Conservation (phyloP, 1,284 basidiomycete species). For the Ganoderma meredithae region DNA sequence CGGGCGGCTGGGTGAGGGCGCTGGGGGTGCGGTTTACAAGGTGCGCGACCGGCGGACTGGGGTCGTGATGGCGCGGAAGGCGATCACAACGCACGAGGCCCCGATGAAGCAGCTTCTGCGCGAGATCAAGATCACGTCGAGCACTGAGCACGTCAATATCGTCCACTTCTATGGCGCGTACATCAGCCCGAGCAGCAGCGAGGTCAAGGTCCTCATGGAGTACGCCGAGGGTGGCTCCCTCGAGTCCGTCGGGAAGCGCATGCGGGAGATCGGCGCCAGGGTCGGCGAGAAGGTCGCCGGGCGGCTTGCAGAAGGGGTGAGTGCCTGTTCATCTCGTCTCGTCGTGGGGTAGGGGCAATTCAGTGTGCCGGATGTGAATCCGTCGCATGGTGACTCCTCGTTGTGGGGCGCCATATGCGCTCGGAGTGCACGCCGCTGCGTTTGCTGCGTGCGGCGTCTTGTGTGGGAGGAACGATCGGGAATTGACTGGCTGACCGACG, state of each 20-base stretch:
- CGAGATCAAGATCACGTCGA: conserved; percentile 91
- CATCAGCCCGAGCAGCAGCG: conserved; percentile 90
- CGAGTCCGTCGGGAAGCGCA: conserved; percentile 87
- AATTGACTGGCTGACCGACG: conserved; percentile 25
- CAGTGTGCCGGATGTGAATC: neutral
- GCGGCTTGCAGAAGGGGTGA: conserved; percentile 89
- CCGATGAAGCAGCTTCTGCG: conserved; percentile 93
- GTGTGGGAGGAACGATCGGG: conserved; percentile 1
- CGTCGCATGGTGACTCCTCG: neutral
- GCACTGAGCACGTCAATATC: conserved; percentile 88
- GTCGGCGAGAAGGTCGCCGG: conserved; percentile 94
- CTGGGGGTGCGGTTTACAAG: conserved; percentile 94
- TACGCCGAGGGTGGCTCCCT: conserved; percentile 89
- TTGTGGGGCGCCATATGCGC: conserved; percentile 11
- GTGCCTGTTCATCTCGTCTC: conserved; percentile 17
- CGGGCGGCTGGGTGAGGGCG: conserved; percentile 89
- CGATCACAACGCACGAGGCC: conserved; percentile 94
- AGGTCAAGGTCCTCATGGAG: conserved; percentile 98
- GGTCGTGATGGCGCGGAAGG: conserved; percentile 92
- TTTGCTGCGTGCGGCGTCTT: conserved; percentile 9
- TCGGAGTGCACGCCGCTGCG: neutral
- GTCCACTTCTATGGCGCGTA: conserved; percentile 95
- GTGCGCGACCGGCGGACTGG: conserved; percentile 83
- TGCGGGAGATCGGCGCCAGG: conserved; percentile 82
- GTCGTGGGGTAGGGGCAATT: neutral